Percentiles rank a stretch among this genome's conserved stretches.
Conservation (phyloP, 148 eudicot species). For the Cornus suecica region DNA sequence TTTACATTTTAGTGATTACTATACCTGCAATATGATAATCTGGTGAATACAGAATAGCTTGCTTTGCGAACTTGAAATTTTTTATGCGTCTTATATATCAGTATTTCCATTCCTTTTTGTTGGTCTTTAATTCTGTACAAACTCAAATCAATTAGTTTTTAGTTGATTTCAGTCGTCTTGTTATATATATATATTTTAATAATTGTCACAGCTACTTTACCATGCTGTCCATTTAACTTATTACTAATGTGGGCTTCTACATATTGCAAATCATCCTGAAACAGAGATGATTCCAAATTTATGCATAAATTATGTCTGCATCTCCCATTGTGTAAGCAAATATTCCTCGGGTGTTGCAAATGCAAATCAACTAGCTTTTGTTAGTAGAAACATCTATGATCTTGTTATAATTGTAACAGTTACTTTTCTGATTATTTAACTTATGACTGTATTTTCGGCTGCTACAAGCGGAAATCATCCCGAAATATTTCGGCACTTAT, state of each 20-base stretch:
- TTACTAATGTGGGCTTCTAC: neutral
- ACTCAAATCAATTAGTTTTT: neutral
- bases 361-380: too few relatives aligned
- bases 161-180: neutral
- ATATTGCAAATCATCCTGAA: neutral
- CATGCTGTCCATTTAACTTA: neutral
- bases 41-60: too few relatives aligned
- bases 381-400: too few relatives aligned
- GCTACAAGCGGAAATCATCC: neutral
- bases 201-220: neutral
- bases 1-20: too few relatives aligned
- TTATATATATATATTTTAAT: too few relatives aligned
- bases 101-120: neutral
- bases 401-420: too few relatives aligned
- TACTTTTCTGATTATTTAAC: neutral
- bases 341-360: neutral
- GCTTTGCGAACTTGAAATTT: too few relatives aligned
- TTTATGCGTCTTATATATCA: too few relatives aligned
- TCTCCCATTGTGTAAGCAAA: neutral
- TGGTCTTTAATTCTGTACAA: neutral
- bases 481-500: neutral
- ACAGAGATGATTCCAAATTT: neutral
- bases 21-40: neutral
- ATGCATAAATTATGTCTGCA: neutral
- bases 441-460: neutral